Conservation (phyloP, 2,329 filamentous ascomycete species). For the Ascocoryne sarcoides region DNA sequence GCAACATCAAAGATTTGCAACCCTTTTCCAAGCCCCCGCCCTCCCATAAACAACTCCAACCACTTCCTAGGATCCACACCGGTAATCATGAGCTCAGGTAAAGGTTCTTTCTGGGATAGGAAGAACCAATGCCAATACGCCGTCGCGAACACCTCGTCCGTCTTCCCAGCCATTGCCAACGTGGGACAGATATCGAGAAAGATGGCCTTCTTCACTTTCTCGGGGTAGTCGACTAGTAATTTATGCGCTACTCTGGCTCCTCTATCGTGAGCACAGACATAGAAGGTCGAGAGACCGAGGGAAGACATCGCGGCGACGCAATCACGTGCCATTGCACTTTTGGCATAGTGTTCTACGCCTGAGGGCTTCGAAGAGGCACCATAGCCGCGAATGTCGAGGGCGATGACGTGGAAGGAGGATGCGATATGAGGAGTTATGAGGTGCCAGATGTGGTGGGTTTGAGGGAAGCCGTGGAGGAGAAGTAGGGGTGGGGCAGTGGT, state of each 20-base stretch:
- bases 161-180: conserved; percentile 41
- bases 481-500: conserved; percentile 29
- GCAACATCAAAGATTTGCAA: conserved; percentile 2
- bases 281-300: conserved; percentile 35
- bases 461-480: conserved; percentile 43
- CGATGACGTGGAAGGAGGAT: conserved; percentile 33
- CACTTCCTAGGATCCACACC: conserved; percentile 31
- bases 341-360: conserved; percentile 31
- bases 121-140: conserved; percentile 53
- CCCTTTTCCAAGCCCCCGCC: conserved; percentile 4
- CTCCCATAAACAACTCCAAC: conserved; percentile 30
- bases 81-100: conserved; percentile 40
- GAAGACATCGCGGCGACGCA: conserved; percentile 36
- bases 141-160: conserved; percentile 35
- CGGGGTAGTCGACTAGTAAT: conserved; percentile 38
- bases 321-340: conserved; percentile 42
- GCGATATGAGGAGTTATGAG: conserved; percentile 33
- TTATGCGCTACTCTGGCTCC: conserved; percentile 48
- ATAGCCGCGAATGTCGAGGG: conserved; percentile 42
- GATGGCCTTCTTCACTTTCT: conserved; percentile 29
- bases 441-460: conserved; percentile 44
- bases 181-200: conserved; percentile 48
- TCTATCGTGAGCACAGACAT: conserved; percentile 47
- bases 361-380: conserved; percentile 25
- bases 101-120: conserved; percentile 42